These are phyloP conservation scores for Chrysanthemum lavandulifolium DNA, from an alignment of 129 eudicot genomes.

Conservation along the genomic window DNA sequence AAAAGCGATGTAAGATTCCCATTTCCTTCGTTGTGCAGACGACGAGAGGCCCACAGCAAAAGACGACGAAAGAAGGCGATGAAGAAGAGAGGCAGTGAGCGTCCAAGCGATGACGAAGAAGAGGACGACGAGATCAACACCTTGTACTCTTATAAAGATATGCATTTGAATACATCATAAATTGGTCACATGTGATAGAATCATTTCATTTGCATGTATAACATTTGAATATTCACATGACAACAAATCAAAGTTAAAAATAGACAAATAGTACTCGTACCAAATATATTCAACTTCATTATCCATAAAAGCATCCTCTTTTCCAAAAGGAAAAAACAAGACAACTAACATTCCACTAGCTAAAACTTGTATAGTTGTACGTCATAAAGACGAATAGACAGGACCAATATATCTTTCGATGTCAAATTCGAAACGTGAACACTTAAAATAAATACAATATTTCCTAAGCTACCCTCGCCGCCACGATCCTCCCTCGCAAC, in stretches of 20 bases:
- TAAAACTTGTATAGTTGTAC: not conserved
- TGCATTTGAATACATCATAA: not conserved
- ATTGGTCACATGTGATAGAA: not conserved
- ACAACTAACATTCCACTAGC: not conserved
- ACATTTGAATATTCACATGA: not conserved
- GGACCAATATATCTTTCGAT: not conserved
- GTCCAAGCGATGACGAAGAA: no score
- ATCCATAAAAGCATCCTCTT: no score
- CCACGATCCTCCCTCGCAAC: slow-evolving; percentile 1
- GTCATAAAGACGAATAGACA: not conserved
- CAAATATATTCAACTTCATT: no score
- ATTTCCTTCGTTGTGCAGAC: no score
- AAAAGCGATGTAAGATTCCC: no score
- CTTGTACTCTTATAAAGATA: no score
- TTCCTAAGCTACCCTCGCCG: slow-evolving; percentile 21
- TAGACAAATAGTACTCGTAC: no score
- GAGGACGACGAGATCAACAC: no score
- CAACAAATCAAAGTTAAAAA: not conserved
- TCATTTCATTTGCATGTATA: not conserved
- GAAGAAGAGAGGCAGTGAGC: no score
- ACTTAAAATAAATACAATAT: not conserved
- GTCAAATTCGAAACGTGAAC: not conserved
- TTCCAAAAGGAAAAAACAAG: no score
- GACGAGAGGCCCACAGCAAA: no score
- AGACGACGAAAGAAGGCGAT: no score